Base-by-base conservation (phyloP, 78 protist genomes). In the Dictyostelium brefeldianum region DNA sequence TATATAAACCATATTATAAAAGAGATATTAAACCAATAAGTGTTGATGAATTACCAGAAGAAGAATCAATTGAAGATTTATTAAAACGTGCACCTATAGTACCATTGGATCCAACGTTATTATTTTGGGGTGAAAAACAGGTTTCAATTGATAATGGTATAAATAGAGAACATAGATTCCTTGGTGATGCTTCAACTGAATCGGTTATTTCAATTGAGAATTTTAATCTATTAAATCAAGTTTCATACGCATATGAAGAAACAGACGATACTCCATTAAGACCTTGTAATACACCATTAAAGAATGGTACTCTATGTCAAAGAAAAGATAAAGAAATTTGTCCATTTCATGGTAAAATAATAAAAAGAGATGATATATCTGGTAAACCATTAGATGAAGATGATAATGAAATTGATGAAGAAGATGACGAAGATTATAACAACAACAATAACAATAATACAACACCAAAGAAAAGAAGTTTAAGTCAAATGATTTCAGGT, bases 81-180 rank as follows among this genome's bases (percentile, higher is more conserved):
- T 64, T 62, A 17, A 46, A 54, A 54, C 50, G 93, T 47, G 93
- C 93, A 50, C 93, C 93, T 18, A 43, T 77, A 11, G 93, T 87
- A 12, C 79, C 50, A 51, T 11, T 57, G 50, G 51, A 87, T 65
- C 80, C 93, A 31, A n/a, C 84, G 3, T 48, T 87, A 22, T 36
- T 70, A 46, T 80, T 75, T 77, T 87, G 93, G 93, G 93, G 93
- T 48, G 54, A 87, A 50, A 87, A 74, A 78, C 79, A 74, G 43
- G 51, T 87, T 15, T 41, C n/a, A 1, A 25, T 87, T 10, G 78
- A 77, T 31, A 75, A 20, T 51, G 93, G 93, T 20, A 48, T 87
- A 3, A 50, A 74, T 22, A 57, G 81, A 27, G 93, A 87, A 65
- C 93, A 87, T 51, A 74, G 93, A 65, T 87, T 87, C 56, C 15